These are phyloP conservation scores for Thinopyrum elongatum DNA, from an alignment of 176 grass and related monocot species.

Conservation along the genomic window DNA sequence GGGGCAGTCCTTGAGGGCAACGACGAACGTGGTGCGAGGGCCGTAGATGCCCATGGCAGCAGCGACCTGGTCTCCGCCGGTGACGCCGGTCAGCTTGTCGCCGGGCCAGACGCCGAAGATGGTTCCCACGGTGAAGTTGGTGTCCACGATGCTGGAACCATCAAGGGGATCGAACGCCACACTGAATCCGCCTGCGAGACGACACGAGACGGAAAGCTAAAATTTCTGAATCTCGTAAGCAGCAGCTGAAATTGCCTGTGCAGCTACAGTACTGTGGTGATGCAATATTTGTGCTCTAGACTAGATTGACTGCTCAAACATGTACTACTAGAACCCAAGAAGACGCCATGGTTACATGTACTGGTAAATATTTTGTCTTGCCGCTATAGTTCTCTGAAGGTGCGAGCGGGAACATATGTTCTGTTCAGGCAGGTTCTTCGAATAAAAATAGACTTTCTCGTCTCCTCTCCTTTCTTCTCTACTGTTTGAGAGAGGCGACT, in stretches of 20 bases:
- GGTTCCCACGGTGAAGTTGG: conserved; percentile 95
- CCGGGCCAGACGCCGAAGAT: conserved; percentile 98
- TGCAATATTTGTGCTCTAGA: not conserved
- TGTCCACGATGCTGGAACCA: conserved; percentile 95
- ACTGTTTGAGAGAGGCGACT: no score
- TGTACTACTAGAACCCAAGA: not conserved
- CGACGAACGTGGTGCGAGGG: conserved; percentile 82
- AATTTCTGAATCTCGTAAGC: not conserved
- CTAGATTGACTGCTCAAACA: not conserved
- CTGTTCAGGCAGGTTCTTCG: no score
- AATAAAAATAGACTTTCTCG: no score
- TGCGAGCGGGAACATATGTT: not conserved
- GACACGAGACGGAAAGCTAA: not conserved
- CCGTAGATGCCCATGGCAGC: conserved; percentile 98
- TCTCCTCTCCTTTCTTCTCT: no score
- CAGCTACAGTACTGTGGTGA: not conserved
- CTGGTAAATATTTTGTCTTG: not conserved
- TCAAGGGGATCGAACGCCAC: conserved; percentile 96
- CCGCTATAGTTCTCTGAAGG: not conserved
- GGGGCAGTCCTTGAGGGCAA: conserved; percentile 89
- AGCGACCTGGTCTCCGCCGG: conserved; percentile 75
- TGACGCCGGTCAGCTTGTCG: conserved; percentile 84
- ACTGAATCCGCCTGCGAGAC: conserved; percentile 76
- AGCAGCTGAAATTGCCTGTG: not conserved
- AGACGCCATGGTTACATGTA: not conserved